Percentiles rank a stretch among this genome's conserved stretches.
Evolutionary conservation across 768 basidiomycete genomes (phyloP).

Genomic region (Xanthoconium purpureum): DNA sequence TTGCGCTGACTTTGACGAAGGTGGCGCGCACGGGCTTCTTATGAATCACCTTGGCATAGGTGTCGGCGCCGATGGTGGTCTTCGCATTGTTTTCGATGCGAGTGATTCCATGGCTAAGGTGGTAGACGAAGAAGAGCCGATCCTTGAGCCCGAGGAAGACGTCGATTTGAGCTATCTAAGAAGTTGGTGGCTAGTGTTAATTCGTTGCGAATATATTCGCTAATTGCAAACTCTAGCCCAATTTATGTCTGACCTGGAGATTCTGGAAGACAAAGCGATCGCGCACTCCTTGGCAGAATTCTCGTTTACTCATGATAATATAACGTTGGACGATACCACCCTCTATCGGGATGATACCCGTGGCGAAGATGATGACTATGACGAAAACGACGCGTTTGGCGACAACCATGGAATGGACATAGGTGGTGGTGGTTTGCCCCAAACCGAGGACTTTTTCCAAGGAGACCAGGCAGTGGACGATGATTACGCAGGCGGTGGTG

Average conservation of each 20-base stretch:
- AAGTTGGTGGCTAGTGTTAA: constrained; percentile 39
- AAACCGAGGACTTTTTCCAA: constrained; percentile 65
- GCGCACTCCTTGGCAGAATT: constrained; percentile 80
- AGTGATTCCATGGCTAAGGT: constrained; percentile 83
- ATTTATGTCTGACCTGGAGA: constrained; percentile 69
- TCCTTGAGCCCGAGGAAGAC: constrained; percentile 66
- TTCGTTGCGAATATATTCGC: neutral
- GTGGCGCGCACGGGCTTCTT: constrained; percentile 89
- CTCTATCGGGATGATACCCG: constrained; percentile 56
- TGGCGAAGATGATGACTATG: constrained; percentile 35
- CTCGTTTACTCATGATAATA: constrained; percentile 69
- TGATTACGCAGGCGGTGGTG: constrained; percentile 39
- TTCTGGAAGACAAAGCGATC: constrained; percentile 68
- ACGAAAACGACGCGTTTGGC: constrained; percentile 25
- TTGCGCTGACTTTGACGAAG: constrained; percentile 97
- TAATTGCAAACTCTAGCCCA: constrained; percentile 41
- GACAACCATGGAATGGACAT: constrained; percentile 35
- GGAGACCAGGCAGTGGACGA: constrained; percentile 57
- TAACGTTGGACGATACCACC: constrained; percentile 58
- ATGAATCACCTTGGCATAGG: constrained; percentile 93
- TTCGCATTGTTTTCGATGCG: constrained; percentile 94
- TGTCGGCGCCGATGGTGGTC: constrained; percentile 71
- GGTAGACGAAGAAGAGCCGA: constrained; percentile 62
- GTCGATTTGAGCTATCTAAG: constrained; percentile 64
- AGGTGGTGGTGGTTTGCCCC: constrained; percentile 38